Evolutionary conservation across 805 yeast species (phyloP).

Genomic region (Clavispora fructus): DNA sequence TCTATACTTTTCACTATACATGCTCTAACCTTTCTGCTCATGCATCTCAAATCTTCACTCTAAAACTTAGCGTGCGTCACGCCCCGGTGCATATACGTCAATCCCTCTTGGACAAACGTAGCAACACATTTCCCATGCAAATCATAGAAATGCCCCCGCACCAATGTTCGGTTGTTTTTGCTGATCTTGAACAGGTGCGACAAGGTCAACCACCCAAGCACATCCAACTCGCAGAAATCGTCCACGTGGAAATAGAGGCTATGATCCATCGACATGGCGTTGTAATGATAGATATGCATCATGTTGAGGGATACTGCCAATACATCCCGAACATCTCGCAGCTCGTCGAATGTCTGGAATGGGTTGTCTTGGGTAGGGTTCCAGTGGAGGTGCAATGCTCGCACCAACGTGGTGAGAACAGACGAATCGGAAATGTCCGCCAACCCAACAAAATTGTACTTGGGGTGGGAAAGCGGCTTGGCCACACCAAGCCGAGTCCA

Average conservation of each 20-base stretch:
- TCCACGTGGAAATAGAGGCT: slow-evolving; percentile 37
- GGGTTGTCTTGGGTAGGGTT: slow-evolving; percentile 32
- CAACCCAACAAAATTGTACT: slow-evolving; percentile 30
- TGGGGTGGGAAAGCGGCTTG: slow-evolving; percentile 12
- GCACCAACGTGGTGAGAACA: slow-evolving; percentile 36
- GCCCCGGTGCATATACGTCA: slow-evolving; percentile 28
- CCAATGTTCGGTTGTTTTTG: slow-evolving; percentile 31
- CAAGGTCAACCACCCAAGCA: slow-evolving; percentile 33
- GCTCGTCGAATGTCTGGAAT: slow-evolving; percentile 26
- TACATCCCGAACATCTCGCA: slow-evolving; percentile 26
- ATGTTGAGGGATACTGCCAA: slow-evolving; percentile 11
- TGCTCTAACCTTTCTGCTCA: no score
- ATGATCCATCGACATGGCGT: slow-evolving; percentile 43
- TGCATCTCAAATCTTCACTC: no score
- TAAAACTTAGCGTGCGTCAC: slow-evolving; percentile 3
- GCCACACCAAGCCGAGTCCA: slow-evolving; percentile 27
- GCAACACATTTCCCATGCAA: slow-evolving; percentile 29
- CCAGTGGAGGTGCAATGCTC: slow-evolving; percentile 39
- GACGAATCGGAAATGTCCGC: slow-evolving; percentile 36
- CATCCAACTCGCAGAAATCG: slow-evolving; percentile 22
- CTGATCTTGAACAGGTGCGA: slow-evolving; percentile 32
- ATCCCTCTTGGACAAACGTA: slow-evolving; percentile 38
- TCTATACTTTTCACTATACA: no score
- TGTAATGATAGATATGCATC: slow-evolving; percentile 31
- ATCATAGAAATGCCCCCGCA: slow-evolving; percentile 33